Percentiles rank a stretch among this genome's conserved stretches.
Evolutionary conservation across 1,284 basidiomycete species (phyloP).

Genomic region (Cryptococcus sp.): DNA sequence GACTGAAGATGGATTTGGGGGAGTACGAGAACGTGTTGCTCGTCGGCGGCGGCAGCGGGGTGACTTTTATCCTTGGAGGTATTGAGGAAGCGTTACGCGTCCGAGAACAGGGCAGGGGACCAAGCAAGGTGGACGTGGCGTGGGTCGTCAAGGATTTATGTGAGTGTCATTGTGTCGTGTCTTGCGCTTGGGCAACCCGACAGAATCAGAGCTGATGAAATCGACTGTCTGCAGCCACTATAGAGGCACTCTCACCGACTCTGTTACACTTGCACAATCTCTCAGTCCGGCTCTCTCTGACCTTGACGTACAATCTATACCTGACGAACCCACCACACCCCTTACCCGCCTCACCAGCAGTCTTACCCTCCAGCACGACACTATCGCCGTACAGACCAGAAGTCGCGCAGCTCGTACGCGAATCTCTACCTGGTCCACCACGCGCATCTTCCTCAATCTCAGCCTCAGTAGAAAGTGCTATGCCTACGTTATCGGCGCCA

Average conservation of each 20-base stretch:
- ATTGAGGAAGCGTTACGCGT: constrained; percentile 44
- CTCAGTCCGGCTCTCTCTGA: constrained; percentile 19
- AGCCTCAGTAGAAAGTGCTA: constrained; percentile 14
- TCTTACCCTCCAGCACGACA: constrained; percentile 27
- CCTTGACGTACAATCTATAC: constrained; percentile 36
- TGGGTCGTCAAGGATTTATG: constrained; percentile 48
- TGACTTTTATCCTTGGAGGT: constrained; percentile 47
- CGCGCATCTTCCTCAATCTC: background rate
- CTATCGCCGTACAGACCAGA: constrained; percentile 41
- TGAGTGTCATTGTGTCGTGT: constrained; percentile 32
- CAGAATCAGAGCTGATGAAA: constrained; percentile 2
- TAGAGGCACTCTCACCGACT: constrained; percentile 41
- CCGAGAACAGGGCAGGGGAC: constrained; percentile 21
- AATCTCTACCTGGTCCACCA: constrained; percentile 28
- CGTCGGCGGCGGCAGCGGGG: constrained; percentile 48
- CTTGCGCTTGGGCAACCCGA: background rate
- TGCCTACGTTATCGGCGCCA: constrained; percentile 2
- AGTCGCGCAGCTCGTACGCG: constrained; percentile 40
- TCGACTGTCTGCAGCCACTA: constrained; percentile 25
- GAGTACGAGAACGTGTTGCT: constrained; percentile 39
- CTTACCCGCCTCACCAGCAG: constrained; percentile 23
- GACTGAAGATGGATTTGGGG: constrained; percentile 41
- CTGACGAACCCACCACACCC: constrained; percentile 41
- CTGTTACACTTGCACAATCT: constrained; percentile 30
- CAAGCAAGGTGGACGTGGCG: constrained; percentile 33